Evolutionary conservation across 1,284 basidiomycete species (phyloP).

Genomic region (Heterobasidion parviporum): DNA sequence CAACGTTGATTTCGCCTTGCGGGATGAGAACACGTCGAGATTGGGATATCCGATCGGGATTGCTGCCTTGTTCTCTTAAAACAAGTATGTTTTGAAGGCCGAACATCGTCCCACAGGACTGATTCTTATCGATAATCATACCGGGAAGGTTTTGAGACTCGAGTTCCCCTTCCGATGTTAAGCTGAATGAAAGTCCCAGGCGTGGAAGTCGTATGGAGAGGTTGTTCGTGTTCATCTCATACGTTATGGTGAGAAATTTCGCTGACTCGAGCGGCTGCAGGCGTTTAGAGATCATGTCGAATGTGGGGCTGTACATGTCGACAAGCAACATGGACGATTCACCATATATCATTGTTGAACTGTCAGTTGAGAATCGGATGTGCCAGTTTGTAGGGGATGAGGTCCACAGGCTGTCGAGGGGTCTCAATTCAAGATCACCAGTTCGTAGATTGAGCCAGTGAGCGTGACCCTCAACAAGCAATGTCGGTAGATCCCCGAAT

Average conservation of each 20-base stretch:
- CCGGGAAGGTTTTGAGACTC: constrained; percentile 26
- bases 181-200: constrained; percentile 28
- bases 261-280: constrained; percentile 24
- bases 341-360: neutral
- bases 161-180: constrained; percentile 17
- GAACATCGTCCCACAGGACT: constrained; percentile 29
- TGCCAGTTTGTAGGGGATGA: neutral
- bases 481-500: neutral
- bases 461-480: neutral
- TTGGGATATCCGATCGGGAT: constrained; percentile 5
- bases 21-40: constrained; percentile 27
- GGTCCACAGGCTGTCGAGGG: neutral
- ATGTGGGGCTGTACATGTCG: constrained; percentile 25
- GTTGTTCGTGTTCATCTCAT: neutral
- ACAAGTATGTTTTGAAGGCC: constrained; percentile 33
- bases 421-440: neutral
- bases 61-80: constrained; percentile 18
- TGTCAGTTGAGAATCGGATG: neutral
- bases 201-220: constrained; percentile 20
- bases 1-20: constrained; percentile 17
- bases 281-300: constrained; percentile 20
- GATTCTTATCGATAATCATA: constrained; percentile 25
- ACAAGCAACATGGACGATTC: constrained; percentile 6
- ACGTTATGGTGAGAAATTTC: constrained; percentile 7
- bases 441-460: neutral